A percentile compares a stretch with the other conserved stretches of the same genome.
phyloP scores from a whole-genome alignment of 305 asterid genomes.

The Solanum chacoense region DNA sequence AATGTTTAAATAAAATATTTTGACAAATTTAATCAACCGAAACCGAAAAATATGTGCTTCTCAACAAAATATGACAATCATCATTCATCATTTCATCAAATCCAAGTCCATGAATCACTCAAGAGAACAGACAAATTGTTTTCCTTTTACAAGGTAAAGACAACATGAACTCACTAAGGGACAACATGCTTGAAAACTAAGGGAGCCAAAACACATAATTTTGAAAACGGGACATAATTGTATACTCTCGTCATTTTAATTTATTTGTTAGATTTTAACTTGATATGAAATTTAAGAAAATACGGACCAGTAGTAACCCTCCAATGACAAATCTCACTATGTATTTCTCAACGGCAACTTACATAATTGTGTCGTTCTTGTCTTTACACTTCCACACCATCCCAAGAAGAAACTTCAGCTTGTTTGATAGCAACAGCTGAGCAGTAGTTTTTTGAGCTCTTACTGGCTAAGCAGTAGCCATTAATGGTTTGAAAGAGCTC shows the following conservation, averaged over 20 bases:
- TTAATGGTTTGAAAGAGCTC: not conserved
- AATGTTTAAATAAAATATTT: not conserved
- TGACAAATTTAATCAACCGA: accelerated
- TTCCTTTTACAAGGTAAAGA: not conserved
- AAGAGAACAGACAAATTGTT: not conserved
- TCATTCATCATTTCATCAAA: not conserved
- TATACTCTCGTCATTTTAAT: accelerated
- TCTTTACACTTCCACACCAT: not conserved
- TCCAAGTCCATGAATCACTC: not conserved
- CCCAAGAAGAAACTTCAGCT: not conserved
- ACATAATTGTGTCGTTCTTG: not conserved
- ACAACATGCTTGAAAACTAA: not conserved
- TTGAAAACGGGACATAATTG: not conserved
- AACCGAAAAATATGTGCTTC: not conserved
- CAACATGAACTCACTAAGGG: not conserved
- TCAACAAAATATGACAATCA: not conserved
- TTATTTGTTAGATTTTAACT: accelerated
- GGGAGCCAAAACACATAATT: not conserved
- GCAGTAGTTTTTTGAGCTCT: not conserved
- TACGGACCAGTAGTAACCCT: accelerated
- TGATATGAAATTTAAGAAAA: not conserved
- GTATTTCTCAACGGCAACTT: not conserved
- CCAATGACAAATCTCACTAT: not conserved
- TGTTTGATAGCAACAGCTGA: constrained; percentile 6
- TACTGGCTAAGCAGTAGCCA: not conserved